Evolutionary conservation across 2,329 filamentous ascomycete species (phyloP), one percentile per base, ranked within the genome.

Genomic region (Ophiostoma australiae): DNA sequence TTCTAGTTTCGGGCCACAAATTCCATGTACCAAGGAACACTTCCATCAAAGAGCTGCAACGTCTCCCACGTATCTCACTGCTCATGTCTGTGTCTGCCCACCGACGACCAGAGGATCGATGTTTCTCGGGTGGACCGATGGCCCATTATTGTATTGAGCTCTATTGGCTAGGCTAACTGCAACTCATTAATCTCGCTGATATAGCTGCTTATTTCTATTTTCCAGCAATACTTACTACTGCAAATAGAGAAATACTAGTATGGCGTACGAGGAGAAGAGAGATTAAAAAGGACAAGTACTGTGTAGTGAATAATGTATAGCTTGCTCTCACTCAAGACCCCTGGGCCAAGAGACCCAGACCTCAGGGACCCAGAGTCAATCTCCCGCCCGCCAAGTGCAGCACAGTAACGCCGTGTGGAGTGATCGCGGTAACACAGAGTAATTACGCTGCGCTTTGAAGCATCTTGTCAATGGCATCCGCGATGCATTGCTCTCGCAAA

Each of bases 371-470:
- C 63, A 66, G 33, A 65, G 35, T 66, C 17, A 66, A 66, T 37
- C 63, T 39, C 33, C 63, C 63, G 63, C 8, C 17, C 63, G 63
- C 63, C 63, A 66, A 66, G 61, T 33, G 15, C 31, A 65, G 8
- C 15, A 1, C 61, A 65, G 61, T 13, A 65, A 65, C 61, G 61
- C 61, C 27, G 63, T 66, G 35, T 66, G 63, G 63, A 66, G 63
- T 58, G 52, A 58, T 27, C 13, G 39, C 4, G 39, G 39, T 11
- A 39, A 11, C 5, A 39, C 37, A 8, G 27, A 31, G 27, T 31
- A n/a, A n/a, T 37, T 37, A 11, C 7, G 5, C 37, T 11, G 39
- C 39, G 2, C 27, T 41, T 41, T 13, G 15, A 13, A 41, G 8
- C 39, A 41, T 41, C 15, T 41, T 13, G 39, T 39, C 37, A 39